Evolutionary conservation across 495 filamentous ascomycete species (phyloP).

Genomic region (Talaromyces ruber): DNA sequence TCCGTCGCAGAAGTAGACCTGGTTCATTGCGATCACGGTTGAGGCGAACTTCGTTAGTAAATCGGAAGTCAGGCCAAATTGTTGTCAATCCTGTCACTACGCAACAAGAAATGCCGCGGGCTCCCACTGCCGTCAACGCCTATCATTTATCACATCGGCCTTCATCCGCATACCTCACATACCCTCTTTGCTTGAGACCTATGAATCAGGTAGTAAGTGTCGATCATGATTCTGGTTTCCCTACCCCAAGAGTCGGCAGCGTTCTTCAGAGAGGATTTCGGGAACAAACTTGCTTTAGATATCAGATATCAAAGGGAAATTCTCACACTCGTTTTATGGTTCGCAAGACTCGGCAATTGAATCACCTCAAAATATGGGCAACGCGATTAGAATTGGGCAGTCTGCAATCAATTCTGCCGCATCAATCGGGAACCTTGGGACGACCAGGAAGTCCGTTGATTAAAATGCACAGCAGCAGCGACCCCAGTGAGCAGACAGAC

Average conservation of each 20-base stretch:
- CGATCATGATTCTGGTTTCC: not conserved
- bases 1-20: constrained; percentile 9
- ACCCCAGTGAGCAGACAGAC: not conserved
- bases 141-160: not conserved
- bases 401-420: constrained; percentile 1
- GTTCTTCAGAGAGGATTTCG: not conserved
- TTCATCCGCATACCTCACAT: constrained; percentile 1
- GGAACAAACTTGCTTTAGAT: not conserved
- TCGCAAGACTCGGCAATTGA: not conserved
- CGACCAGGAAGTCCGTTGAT: constrained; percentile 32
- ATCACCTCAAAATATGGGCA: constrained; percentile 19
- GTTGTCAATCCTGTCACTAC: not conserved
- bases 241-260: not conserved
- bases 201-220: not conserved
- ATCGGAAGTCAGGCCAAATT: not conserved
- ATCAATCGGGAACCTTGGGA: constrained; percentile 14
- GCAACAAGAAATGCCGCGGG: not conserved
- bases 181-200: not conserved
- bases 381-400: constrained; percentile 27
- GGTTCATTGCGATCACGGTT: not conserved
- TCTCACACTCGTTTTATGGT: not conserved
- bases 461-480: constrained; percentile 13
- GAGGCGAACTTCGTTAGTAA: not conserved
- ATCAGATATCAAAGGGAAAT: not conserved
- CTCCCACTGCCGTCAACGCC: not conserved